Percentiles rank a stretch among this genome's conserved stretches.
phyloP scores from a whole-genome alignment of 495 filamentous ascomycete genomes.

The Neurospora discreta region DNA sequence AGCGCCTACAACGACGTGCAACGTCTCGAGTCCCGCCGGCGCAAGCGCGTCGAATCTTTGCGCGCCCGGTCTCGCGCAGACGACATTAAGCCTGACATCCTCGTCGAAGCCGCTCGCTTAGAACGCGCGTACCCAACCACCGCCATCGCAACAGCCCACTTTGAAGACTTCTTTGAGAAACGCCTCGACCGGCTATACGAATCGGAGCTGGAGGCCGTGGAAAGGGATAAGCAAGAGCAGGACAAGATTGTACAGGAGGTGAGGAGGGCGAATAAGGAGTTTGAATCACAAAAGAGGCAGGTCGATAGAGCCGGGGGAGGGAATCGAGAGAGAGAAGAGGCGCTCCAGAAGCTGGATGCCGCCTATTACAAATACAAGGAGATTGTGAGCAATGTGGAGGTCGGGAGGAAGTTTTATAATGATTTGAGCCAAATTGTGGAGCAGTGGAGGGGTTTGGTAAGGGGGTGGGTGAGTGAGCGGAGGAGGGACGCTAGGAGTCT shows the following conservation, averaged over 20 bases:
- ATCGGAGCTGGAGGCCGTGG: conserved; percentile 55
- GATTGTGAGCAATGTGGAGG: conserved; percentile 78
- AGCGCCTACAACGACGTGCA: conserved; percentile 71
- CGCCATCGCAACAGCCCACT: conserved; percentile 69
- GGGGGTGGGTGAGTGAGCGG: conserved; percentile 67
- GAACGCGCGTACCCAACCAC: conserved; percentile 81
- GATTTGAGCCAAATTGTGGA: conserved; percentile 78
- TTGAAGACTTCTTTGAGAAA: conserved; percentile 82
- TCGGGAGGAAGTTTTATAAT: conserved; percentile 92
- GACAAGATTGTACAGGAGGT: conserved; percentile 56
- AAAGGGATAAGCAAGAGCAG: conserved; percentile 66
- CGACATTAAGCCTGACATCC: conserved; percentile 78
- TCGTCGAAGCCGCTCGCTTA: conserved; percentile 69
- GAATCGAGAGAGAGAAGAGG: conserved; percentile 69
- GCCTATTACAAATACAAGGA: conserved; percentile 94
- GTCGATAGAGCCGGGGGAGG: conserved; percentile 51
- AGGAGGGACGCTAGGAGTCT: conserved; percentile 69
- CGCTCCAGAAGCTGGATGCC: conserved; percentile 80
- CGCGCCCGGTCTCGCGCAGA: conserved; percentile 71
- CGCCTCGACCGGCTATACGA: conserved; percentile 67
- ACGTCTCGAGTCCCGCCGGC: conserved; percentile 66
- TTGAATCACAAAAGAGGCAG: conserved; percentile 51
- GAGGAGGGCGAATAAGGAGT: conserved; percentile 64
- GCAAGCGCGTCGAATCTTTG: conserved; percentile 62
- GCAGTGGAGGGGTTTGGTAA: conserved; percentile 60